Percentiles rank a stretch among this genome's conserved stretches.
Evolutionary conservation across 805 yeast species (phyloP).

Genomic region (Sugiyamaella lignohabitans): DNA sequence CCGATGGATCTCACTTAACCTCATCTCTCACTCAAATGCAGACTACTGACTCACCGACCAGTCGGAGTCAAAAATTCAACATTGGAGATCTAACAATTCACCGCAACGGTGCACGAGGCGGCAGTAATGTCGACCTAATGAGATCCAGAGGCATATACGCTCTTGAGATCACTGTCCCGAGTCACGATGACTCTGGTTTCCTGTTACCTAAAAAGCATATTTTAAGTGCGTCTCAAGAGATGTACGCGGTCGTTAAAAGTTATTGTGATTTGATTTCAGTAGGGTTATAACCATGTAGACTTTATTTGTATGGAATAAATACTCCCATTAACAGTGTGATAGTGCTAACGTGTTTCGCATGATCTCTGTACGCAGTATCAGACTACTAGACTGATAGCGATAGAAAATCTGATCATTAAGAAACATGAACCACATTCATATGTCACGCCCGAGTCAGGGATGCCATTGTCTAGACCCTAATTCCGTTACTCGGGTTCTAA

Average conservation of each 20-base stretch:
- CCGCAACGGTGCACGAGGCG: neutral
- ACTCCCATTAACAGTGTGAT: too few relatives aligned
- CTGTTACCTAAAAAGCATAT: neutral
- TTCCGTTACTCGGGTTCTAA: too few relatives aligned
- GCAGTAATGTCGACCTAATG: neutral
- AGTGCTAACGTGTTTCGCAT: too few relatives aligned
- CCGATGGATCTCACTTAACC: neutral
- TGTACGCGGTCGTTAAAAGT: neutral
- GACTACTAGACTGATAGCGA: too few relatives aligned
- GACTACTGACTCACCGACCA: neutral
- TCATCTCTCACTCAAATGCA: neutral
- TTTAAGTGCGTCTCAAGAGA: neutral
- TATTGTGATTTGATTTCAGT: neutral
- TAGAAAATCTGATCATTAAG: too few relatives aligned
- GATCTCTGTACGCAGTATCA: too few relatives aligned
- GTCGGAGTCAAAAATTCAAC: neutral
- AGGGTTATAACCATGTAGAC: too few relatives aligned
- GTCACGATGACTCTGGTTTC: neutral
- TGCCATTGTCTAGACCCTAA: too few relatives aligned
- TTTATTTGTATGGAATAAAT: too few relatives aligned
- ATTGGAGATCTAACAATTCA: neutral
- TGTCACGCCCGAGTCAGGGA: too few relatives aligned
- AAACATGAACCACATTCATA: too few relatives aligned
- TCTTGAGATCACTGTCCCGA: slow-evolving; percentile 7
- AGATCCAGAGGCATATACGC: neutral